Conservation (phyloP, 2,329 filamentous ascomycete genomes). For the Chaetothyriales sp. region DNA sequence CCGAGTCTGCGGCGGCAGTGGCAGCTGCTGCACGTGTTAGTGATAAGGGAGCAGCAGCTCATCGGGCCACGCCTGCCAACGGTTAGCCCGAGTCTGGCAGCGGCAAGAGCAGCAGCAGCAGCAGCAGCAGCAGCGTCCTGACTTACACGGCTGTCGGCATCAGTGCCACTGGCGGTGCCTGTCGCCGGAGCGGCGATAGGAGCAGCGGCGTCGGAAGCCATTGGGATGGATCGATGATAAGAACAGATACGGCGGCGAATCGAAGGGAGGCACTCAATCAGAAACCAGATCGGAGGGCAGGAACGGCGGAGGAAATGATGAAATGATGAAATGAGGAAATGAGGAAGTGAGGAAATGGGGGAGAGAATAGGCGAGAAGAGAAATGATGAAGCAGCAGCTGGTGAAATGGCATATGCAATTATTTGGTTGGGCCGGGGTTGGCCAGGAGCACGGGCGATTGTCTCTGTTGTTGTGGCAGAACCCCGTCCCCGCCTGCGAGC, state of each 20-base stretch:
- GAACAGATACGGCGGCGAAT: neutral
- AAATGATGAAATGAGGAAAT: neutral
- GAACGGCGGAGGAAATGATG: neutral
- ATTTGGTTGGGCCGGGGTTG: too few species aligned
- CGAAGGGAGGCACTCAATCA: neutral
- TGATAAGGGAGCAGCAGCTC: neutral
- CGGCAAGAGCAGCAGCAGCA: neutral
- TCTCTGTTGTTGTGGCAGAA: too few species aligned
- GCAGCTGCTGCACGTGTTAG: conserved; percentile 27
- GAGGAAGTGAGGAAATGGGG: neutral
- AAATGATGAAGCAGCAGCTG: neutral
- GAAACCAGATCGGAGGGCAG: neutral
- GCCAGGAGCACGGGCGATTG: too few species aligned
- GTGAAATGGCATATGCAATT: neutral
- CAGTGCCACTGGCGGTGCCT: conserved; percentile 8
- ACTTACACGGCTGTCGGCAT: conserved; percentile 14
- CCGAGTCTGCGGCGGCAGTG: conserved; percentile 33
- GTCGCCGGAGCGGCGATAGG: neutral
- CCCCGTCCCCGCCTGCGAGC: neutral
- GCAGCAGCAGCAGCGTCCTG: neutral
- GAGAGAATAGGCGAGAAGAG: too few species aligned
- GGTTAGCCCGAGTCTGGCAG: conserved; percentile 2
- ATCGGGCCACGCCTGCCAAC: neutral
- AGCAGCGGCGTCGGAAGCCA: neutral
- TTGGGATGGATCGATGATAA: neutral